Evolutionary conservation across 805 yeast genomes (phyloP), one percentile per base, ranked within the genome.

Genomic region (Cyberlindnera nakhonratchasimensis): DNA sequence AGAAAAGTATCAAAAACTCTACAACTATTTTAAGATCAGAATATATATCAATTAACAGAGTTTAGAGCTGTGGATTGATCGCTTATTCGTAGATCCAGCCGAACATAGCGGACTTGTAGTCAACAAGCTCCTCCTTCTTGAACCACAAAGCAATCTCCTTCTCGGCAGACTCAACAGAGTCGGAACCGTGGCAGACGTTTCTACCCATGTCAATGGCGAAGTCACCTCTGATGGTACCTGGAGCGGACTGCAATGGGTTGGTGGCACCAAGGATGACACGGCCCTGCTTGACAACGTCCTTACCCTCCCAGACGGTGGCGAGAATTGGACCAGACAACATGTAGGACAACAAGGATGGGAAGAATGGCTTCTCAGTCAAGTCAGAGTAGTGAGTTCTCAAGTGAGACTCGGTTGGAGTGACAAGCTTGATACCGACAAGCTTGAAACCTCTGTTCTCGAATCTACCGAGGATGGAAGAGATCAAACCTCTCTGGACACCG

Each of bases 231-330:
- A 93, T 93, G 74, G 99, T 93, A 72, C 99, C 99, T 71, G 98
- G 98, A 57, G 95, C 91, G 61, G 96, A 86, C 61, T 79, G 82
- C 68, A 84, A 78, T 68, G 99, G 99, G 86, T 93, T 91, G 72
- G 99, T 93, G 61, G 99, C 98, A 75, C 99, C 99, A 64, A 93
- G 82, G 69, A 93, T 82, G 63, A 78, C 82, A 77, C 99, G 86
- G 70, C 99, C 99, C 72, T 87, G 96, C 78, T 91, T 90, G 71
- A 93, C 99, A 69, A 82, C 99, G 66, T 93, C 97, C 79, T 90
- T 93, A 74, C 99, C 99, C 75, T 93, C 98, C 99, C 99, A 93
- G 62, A 90, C 97, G 69, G 96, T 93, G 62, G 99, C 99, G 63
- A 91, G 81, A 60, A 93, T 85, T 67, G 99, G 99, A 62, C 99